Conservation (phyloP, 257 asterid species). For the Capsicum rhomboideum region DNA sequence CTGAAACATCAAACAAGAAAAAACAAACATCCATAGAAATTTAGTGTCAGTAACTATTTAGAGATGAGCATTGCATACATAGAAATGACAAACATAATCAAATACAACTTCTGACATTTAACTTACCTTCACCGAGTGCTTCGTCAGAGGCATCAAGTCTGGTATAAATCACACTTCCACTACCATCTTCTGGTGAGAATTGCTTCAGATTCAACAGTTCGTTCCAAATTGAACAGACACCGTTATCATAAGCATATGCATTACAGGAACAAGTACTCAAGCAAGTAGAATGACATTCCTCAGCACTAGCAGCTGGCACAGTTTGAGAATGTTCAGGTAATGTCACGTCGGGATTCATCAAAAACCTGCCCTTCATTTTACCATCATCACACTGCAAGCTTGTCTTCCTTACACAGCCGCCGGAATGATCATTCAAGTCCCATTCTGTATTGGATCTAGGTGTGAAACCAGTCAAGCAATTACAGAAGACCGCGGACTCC, state of each 20-base stretch:
- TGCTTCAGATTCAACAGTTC: not conserved
- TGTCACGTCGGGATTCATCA: not conserved
- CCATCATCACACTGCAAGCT: not conserved
- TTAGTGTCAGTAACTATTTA: not conserved
- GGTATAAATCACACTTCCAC: not conserved
- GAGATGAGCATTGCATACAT: not conserved
- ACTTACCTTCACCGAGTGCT: not conserved
- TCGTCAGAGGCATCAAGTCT: not conserved
- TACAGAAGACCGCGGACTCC: constrained; percentile 31
- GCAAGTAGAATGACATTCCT: not conserved
- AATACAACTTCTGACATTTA: not conserved
- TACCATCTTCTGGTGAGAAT: not conserved
- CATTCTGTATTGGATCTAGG: constrained; percentile 19
- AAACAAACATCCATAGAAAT: not conserved
- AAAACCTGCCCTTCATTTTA: not conserved
- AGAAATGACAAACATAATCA: not conserved
- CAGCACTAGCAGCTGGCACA: not conserved
- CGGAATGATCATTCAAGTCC: constrained; percentile 39
- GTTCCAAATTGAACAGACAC: constrained; percentile 1
- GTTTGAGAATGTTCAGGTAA: not conserved
- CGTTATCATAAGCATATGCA: not conserved
- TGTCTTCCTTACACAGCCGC: constrained; percentile 13
- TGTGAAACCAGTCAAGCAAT: constrained; percentile 35
- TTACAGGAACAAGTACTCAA: constrained; percentile 7
- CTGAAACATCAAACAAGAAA: not conserved